Evolutionary conservation across 306 rosid species (phyloP).

Genomic region (Abrus pulchellus): DNA sequence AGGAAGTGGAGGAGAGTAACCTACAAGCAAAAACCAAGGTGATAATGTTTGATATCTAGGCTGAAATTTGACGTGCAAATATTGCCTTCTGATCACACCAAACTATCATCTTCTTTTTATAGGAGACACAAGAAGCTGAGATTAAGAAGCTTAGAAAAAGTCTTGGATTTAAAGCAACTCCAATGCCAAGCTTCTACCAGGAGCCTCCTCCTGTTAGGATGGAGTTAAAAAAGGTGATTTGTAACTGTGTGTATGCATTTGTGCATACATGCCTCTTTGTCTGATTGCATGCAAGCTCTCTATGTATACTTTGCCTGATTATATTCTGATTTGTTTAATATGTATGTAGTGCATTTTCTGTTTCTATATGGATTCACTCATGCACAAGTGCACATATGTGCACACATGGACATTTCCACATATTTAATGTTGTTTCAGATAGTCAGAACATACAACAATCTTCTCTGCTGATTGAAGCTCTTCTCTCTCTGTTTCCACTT

Average conservation of each 20-base stretch:
- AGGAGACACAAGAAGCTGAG: slow-evolving; percentile 95
- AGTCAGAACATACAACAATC: neutral
- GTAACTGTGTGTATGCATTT: neutral
- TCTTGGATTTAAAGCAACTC: slow-evolving; percentile 78
- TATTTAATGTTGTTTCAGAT: slow-evolving; percentile 14
- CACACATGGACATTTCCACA: neutral
- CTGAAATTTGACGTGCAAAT: slow-evolving; percentile 19
- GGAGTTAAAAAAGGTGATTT: slow-evolving; percentile 72
- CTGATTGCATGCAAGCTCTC: slow-evolving; percentile 19
- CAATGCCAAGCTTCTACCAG: slow-evolving; percentile 85
- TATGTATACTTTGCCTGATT: slow-evolving; percentile 14
- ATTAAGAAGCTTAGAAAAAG: slow-evolving; percentile 74
- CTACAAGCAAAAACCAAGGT: slow-evolving; percentile 97
- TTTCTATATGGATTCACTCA: slow-evolving; percentile 8
- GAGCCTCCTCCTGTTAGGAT: slow-evolving; percentile 79
- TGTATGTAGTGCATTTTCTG: neutral
- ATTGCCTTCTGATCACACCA: slow-evolving; percentile 23
- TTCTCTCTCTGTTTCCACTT: slow-evolving; percentile 12
- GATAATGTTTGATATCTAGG: slow-evolving; percentile 44
- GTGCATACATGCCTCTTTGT: neutral
- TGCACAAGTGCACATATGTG: neutral
- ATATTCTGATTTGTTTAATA: neutral
- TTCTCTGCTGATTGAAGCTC: slow-evolving; percentile 31
- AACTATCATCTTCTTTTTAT: slow-evolving; percentile 40
- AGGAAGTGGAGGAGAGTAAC: slow-evolving; percentile 86